phyloP scores from a whole-genome alignment of 805 yeast genomes.

The Wickerhamiella australiensis region DNA sequence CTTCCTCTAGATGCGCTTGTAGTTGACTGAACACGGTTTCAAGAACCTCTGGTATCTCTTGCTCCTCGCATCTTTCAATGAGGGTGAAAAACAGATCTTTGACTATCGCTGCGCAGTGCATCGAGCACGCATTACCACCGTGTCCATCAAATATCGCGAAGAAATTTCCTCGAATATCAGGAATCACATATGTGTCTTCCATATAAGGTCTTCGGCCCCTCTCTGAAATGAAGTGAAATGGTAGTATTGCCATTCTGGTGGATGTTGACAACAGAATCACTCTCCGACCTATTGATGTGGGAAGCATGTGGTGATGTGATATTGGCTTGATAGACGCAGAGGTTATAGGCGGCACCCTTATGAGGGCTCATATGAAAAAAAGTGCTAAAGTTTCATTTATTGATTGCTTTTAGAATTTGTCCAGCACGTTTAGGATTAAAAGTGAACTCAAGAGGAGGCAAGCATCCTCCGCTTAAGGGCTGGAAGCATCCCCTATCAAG shows the following conservation, averaged over 20 bases:
- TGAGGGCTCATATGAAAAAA: too few relatives aligned
- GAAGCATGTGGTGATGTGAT: too few relatives aligned
- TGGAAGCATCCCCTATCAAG: too few relatives aligned
- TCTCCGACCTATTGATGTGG: not conserved
- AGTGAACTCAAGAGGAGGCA: too few relatives aligned
- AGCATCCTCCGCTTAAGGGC: too few relatives aligned
- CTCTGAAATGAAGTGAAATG: not conserved
- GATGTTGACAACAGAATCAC: not conserved
- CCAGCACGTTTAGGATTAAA: too few relatives aligned
- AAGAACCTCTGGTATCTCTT: not conserved
- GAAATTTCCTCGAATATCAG: not conserved
- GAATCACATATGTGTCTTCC: conserved; percentile 1
- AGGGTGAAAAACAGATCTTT: not conserved
- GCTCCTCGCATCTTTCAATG: not conserved
- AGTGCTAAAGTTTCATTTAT: too few relatives aligned
- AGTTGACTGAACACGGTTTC: not conserved
- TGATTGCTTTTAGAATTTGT: too few relatives aligned
- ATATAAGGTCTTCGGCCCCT: not conserved
- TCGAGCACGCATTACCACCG: not conserved
- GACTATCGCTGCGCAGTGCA: not conserved
- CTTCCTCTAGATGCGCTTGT: not conserved
- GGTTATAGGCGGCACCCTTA: too few relatives aligned
- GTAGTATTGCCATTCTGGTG: not conserved
- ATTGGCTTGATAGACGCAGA: too few relatives aligned
- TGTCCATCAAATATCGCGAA: conserved; percentile 8